Base-by-base conservation (phyloP, 2,329 filamentous ascomycete genomes). In the Stemphylium lycopersici region DNA sequence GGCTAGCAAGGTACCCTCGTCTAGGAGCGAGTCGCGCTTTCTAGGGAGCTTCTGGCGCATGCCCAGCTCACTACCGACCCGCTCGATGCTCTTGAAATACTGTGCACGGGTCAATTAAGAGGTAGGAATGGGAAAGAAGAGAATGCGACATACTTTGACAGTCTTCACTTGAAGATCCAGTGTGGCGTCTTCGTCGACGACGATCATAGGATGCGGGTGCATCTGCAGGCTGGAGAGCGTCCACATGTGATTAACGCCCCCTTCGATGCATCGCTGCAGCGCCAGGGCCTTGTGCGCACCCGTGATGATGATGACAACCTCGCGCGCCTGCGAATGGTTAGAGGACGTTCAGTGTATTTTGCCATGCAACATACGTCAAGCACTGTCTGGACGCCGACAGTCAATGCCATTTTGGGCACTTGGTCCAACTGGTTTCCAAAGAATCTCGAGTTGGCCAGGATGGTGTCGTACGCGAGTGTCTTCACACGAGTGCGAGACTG, bases 231-330 rank as follows among this genome's bases (percentile, higher is more conserved):
- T 87, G 7, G 90, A 93, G 6, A 95, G 82, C 1, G 91, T 93
- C 90, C 91, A 96, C 89, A 93, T 93, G 77, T 95, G 91, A 74
- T 92, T 93, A 57, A 96, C 84, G 26, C 88, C 89, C 52, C 88
- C 87, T 74, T 96, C 91, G 59, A 96, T 85, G 64, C 89, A 92
- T 66, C 86, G 88, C 73, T 93, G 89, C 59, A 96, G 78, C 24
- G 91, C 91, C 31, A 90, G 79, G 1, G 90, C 86, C 76, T 96
- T 96, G 80, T 91, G 89, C 38, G 89, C 86, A 18, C 91, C 91
- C 1, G 90, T 85, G 59, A 92, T 91, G 65, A 96, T 90, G 64
- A 92, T 87, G 24, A 95, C 86, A 8, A 96, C 89, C 76, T 95
- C 91, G 48, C 88, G 81, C 2, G 90, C 87, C 76, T 79, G 48